Evolutionary conservation across 805 yeast species (phyloP), one percentile per base, ranked within the genome.

Genomic region (Brettanomyces bruxellensis): DNA sequence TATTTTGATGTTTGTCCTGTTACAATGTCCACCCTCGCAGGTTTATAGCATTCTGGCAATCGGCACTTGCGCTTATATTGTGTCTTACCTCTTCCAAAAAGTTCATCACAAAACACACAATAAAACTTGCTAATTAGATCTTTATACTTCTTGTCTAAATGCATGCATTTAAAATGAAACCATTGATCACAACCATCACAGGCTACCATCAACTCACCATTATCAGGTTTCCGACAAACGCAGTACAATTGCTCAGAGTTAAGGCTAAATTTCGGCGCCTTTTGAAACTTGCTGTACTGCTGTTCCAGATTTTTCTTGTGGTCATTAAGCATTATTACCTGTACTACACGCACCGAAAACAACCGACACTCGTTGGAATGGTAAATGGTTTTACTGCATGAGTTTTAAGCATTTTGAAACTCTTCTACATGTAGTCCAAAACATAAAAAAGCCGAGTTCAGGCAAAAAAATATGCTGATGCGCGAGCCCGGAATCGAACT

Each of bases 181-280:
- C 97, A 90, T 48, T 87, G 96, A 57, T 88, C 96, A 64, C 97
- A 90, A 5, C 87, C 90, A 60, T 89, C 96, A 60, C 97, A 89
- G 0, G 85, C 87, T n/a, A 90, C 84, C 97, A 90, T 90, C 59
- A 89, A 66, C 48, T 78, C 81, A 1, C 90, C 93, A 49, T 74
- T 71, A 56, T 90, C 96, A 0, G 88, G 83, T 49, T 73, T 75
- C 36, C 93, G 72, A 60, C 97, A 89, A 0, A 81, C 65, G 60
- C 97, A 89, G 56, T 72, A 88, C 5, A 85, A 66, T 53, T 82
- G 86, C 51, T 81, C 85, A 23, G 81, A 70, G 53, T 74, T 68
- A 23, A 69, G 53, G 48, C 75, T 66, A 54, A 60, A 75, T 49
- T 72, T 72, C 3, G 65, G 55, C 1, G 70, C 61, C 12, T 45